Evolutionary conservation across 495 filamentous ascomycete species (phyloP).

Genomic region (Chaetomium fimeti): DNA sequence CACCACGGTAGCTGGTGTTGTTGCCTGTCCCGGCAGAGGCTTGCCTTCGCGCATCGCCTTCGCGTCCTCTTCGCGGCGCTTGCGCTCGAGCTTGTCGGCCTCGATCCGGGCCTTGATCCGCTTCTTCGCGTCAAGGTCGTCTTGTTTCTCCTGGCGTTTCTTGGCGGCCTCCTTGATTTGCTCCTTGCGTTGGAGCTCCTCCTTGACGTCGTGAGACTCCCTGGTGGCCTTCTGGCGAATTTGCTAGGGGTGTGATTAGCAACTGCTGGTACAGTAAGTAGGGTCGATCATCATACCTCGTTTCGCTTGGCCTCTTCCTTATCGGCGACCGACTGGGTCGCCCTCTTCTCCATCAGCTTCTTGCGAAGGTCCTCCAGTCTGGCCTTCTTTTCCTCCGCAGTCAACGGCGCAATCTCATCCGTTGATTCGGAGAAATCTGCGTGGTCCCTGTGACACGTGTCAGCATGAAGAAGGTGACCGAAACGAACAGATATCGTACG

Average conservation of each 20-base stretch:
- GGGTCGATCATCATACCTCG: constrained; percentile 54
- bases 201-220: constrained; percentile 74
- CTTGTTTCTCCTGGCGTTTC: constrained; percentile 82
- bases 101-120: constrained; percentile 88
- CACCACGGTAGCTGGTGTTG: constrained; percentile 37
- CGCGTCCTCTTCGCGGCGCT: constrained; percentile 75
- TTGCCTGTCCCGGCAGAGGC: constrained; percentile 50
- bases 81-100: constrained; percentile 82
- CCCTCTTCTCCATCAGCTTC: constrained; percentile 71
- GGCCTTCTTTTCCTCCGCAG: constrained; percentile 83
- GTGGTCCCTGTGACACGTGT: constrained; percentile 58
- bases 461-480: constrained; percentile 6
- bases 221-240: constrained; percentile 81
- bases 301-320: constrained; percentile 86
- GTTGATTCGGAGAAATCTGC: constrained; percentile 91
- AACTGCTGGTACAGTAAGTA: neutral
- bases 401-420: constrained; percentile 85
- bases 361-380: constrained; percentile 70
- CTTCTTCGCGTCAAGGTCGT: constrained; percentile 82
- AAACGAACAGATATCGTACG: constrained; percentile 45
- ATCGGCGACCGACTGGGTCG: constrained; percentile 67
- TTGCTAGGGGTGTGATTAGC: constrained; percentile 53
- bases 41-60: constrained; percentile 79
- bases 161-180: constrained; percentile 81
- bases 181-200: constrained; percentile 82